Base-by-base conservation (phyloP, 148 eudicot genomes). In the Nepenthes mirabilis region DNA sequence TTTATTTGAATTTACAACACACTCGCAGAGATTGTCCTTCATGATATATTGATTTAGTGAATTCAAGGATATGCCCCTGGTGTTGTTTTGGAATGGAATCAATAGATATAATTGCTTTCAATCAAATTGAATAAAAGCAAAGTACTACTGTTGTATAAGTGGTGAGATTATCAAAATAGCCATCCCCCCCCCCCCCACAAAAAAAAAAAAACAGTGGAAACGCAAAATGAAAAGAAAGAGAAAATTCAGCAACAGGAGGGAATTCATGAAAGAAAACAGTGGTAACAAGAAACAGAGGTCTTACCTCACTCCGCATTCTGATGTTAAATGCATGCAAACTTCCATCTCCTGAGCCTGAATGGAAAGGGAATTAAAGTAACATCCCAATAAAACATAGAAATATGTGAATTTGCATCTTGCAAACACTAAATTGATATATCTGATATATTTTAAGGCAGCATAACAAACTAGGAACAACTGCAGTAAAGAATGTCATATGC, bases 341-440 rank as follows among this genome's bases (percentile, higher is more conserved):
- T 70, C 99, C 99, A 63, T 93, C 99, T 34, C 89, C 99, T 32
- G 99, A 86, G 40, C 99, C 99, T 93, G 71, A 2, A 72, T 63
- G 7, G 43, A 6, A 33, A 50, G 47, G 2, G 32, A 56, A 10
- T 33, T 9, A 23, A 23, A 23, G 23, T 23, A 0, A 23, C 23
- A 23, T 23, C 23, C 23, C 23, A 23, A 23, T 23, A 23, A 23
- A 23, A 23, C 23, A 23, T 4, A 40, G 10, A 65, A 1, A 37
- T 35, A 47, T 49, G 40, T 61, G 56, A 68, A 43, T 55, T 54
- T 52, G 9, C 11, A 60, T 60, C 14, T 37, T 32, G 9, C 9
- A 62, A 13, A 43, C 14, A 52, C 1, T 2, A 36, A 33, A 51
- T n/a, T 6, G 0, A 14, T 14, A 58, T 9, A 63, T 52, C 33